A percentile compares a stretch with the other conserved stretches of the same genome.
These are phyloP conservation scores for Yamadazyma nakazawae DNA, from an alignment of 805 yeast genomes.

Conservation along the genomic window DNA sequence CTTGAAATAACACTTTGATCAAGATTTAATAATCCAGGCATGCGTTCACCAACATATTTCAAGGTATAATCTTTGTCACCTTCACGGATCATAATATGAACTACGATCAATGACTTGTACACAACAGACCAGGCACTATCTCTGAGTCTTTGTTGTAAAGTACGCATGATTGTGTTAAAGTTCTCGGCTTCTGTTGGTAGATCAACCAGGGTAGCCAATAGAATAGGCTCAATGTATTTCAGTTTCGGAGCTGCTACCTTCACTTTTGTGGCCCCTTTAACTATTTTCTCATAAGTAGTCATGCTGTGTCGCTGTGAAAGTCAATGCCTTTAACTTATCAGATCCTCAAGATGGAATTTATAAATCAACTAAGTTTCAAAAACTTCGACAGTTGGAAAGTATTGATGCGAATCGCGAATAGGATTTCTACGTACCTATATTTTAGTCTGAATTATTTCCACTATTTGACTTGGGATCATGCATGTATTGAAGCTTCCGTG, in stretches of 20 bases:
- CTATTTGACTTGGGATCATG: slow-evolving; percentile 19
- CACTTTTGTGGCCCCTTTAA: slow-evolving; percentile 53
- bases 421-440: background rate
- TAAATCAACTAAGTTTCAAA: background rate
- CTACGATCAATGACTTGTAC: slow-evolving; percentile 77
- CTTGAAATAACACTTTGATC: slow-evolving; percentile 36
- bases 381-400: slow-evolving; percentile 2
- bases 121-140: slow-evolving; percentile 91
- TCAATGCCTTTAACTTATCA: background rate
- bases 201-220: slow-evolving; percentile 60
- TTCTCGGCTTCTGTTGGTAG: slow-evolving; percentile 43
- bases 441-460: no score
- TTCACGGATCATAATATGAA: slow-evolving; percentile 90
- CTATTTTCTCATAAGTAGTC: slow-evolving; percentile 72
- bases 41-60: slow-evolving; percentile 48
- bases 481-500: slow-evolving; percentile 43
- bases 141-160: slow-evolving; percentile 58
- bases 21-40: slow-evolving; percentile 48
- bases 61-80: slow-evolving; percentile 80
- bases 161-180: slow-evolving; percentile 65
- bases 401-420: slow-evolving; percentile 1
- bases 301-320: slow-evolving; percentile 21
- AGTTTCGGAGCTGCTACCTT: slow-evolving; percentile 96
- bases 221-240: slow-evolving; percentile 90
- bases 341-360: no score